These are phyloP conservation scores for Boletus eberwhitei DNA, from an alignment of 768 basidiomycete genomes.

Conservation along the genomic window DNA sequence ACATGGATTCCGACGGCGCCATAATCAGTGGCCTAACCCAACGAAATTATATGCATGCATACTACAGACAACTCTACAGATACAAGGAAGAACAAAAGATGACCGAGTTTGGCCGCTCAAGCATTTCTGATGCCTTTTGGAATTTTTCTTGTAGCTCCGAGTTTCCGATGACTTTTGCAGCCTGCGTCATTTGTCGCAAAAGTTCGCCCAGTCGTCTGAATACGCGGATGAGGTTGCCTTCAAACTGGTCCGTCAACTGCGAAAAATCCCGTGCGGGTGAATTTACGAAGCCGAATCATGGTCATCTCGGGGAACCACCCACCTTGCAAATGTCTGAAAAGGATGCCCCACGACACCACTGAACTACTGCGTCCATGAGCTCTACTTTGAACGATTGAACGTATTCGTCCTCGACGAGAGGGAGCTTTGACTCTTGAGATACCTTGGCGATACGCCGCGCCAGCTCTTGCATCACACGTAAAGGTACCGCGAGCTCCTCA, in stretches of 20 bases:
- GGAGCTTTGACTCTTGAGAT: constrained; percentile 87
- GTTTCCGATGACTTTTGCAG: constrained; percentile 96
- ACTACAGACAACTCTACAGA: constrained; percentile 40
- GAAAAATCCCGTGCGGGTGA: neutral
- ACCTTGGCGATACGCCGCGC: constrained; percentile 96
- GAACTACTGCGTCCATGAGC: constrained; percentile 95
- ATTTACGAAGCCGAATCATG: neutral
- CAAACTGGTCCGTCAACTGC: constrained; percentile 93
- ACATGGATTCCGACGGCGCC: neutral
- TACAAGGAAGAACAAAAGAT: constrained; percentile 88
- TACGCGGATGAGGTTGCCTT: constrained; percentile 93
- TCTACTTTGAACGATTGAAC: constrained; percentile 97
- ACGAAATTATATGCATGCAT: neutral
- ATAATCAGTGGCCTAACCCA: neutral
- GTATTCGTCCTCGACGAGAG: constrained; percentile 90
- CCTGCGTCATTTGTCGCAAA: constrained; percentile 92
- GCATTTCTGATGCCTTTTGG: constrained; percentile 85
- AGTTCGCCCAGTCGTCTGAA: constrained; percentile 94
- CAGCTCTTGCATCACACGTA: constrained; percentile 94
- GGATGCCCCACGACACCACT: constrained; percentile 98
- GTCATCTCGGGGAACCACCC: neutral
- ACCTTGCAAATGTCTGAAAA: constrained; percentile 98
- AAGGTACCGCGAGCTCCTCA: constrained; percentile 89
- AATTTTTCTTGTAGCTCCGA: constrained; percentile 92
- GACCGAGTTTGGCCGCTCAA: constrained; percentile 91